Base-by-base conservation (phyloP, 2,329 filamentous ascomycete species). In the Ophiostoma quercus region DNA sequence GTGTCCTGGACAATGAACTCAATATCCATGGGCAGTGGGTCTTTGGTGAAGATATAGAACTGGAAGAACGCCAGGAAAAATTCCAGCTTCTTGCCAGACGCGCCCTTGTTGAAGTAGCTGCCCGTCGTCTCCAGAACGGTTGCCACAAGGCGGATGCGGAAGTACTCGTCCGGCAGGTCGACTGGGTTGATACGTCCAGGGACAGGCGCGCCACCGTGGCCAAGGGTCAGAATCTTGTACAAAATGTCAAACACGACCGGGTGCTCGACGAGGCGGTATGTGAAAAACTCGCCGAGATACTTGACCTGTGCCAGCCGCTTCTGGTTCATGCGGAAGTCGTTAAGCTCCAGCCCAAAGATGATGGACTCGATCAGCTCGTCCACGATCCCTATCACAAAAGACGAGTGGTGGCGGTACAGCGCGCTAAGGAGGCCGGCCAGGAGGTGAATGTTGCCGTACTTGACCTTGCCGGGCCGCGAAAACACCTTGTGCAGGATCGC, bases 301-400 rank as follows among this genome's bases (percentile, higher is more conserved):
- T 97, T 98, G 76, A 97, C 92, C 79, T 98, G 94, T 2, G 96
- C 92, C 72, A 99, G 90, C 29, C 95, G 90, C 71, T 94, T 90
- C 79, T 99, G 95, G 77, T 96, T 97, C 81, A 93, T 96, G 76
- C 96, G 94, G 84, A 97, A 99, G 77, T 99, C 95, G 75, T 98
- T 98, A 74, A 94, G 88, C 79, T 99, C 95, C 2, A 99, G 84
- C 0, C 95, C 95, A 73, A 96, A 86, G 0, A 87, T 90, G 73
- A 99, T 90, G 6, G 92, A 90, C 79, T 99, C 96, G 19, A 98
- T 84, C 6, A 98, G 82, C 73, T 94, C 93, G 77, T 99, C 95
- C 73, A 99, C 92, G 66, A 97, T 89, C n/a, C 87, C 87, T 70
- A 97, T 90, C 22, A 94, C 91, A 76, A 99, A 99, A 12, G 90